Evolutionary conservation across 2,329 filamentous ascomycete genomes (phyloP), one percentile per base, ranked within the genome.

Genomic region (Epichloe sp.): DNA sequence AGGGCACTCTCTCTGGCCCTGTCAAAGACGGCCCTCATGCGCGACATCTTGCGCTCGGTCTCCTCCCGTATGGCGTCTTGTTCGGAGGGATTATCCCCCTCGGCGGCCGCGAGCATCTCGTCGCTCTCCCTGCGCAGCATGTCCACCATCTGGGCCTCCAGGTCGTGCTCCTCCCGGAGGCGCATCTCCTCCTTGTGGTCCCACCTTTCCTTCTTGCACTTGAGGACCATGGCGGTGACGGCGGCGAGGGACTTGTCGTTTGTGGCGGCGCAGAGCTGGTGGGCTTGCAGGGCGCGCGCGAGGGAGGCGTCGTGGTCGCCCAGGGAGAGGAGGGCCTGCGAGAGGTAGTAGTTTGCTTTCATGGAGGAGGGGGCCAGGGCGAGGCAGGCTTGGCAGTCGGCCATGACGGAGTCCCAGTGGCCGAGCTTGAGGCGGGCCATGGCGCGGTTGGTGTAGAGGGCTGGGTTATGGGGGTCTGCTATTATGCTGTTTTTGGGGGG

Each of bases 371-470:
- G 72, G 31, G 79, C 72, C 5, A 94, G 74, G 53, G 80, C 75
- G 47, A 96, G 82, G 56, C 86, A 88, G 48, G 80, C 74, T 49
- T 83, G 68, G 63, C 89, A 91, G 67, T 96, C 90, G 53, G 80
- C 72, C 56, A 93, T 83, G 47, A 85, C 88, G 10, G 76, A 81
- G 34, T 86, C 77, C 79, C 84, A 94, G 59, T 80, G 74, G 54
- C 76, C 70, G 21, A 95, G 77, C 68, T 85, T 86, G 53, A 93
- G 74, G 41, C 89, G 80, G 3, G 85, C 82, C 69, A 95, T 85
- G 48, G 89, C 87, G 50, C 90, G 86, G 69, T 96, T 97, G 40
- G 88, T 91, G 69, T 89, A 96, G 48, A 95, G 77, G 34, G 85
- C 74, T 1, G 85, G 80, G 63, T 95, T 93, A 51, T 73, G 77